These are phyloP conservation scores for Fusarium nisikadoi DNA, from an alignment of 2,329 filamentous ascomycete genomes.

Conservation along the genomic window DNA sequence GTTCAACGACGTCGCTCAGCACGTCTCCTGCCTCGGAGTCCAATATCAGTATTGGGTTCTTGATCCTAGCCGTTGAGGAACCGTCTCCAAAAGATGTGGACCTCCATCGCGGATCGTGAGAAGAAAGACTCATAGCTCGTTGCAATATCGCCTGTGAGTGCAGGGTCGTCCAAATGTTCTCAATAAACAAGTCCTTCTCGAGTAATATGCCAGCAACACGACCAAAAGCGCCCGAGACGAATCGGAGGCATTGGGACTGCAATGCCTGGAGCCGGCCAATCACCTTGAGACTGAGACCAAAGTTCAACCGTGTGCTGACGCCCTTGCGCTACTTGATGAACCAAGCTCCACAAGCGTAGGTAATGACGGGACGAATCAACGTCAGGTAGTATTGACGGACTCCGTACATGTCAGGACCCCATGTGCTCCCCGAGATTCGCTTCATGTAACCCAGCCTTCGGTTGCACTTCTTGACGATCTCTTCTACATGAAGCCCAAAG, in stretches of 20 bases:
- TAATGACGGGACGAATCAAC: constrained; percentile 4
- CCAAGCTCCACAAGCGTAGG: constrained; percentile 24
- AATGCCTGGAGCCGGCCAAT: not conserved
- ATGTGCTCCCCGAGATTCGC: constrained; percentile 3
- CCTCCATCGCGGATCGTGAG: not conserved
- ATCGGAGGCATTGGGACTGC: not conserved
- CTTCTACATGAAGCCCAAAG: not conserved
- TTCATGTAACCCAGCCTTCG: not conserved
- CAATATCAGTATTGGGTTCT: not conserved
- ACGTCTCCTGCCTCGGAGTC: not conserved
- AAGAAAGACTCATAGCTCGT: not conserved
- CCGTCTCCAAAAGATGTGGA: not conserved
- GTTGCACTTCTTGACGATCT: not conserved
- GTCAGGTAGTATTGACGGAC: constrained; percentile 13
- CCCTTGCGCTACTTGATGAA: not conserved
- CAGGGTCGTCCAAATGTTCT: not conserved
- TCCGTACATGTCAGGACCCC: not conserved
- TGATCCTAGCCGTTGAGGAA: not conserved
- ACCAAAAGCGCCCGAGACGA: not conserved
- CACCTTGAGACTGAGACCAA: not conserved
- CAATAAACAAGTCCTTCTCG: not conserved
- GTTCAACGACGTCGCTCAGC: not conserved
- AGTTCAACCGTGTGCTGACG: not conserved
- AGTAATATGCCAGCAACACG: not conserved
- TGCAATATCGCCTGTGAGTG: not conserved